Conservation (phyloP, 495 filamentous ascomycete genomes). For the Friedmanniomyces endolithicus region DNA sequence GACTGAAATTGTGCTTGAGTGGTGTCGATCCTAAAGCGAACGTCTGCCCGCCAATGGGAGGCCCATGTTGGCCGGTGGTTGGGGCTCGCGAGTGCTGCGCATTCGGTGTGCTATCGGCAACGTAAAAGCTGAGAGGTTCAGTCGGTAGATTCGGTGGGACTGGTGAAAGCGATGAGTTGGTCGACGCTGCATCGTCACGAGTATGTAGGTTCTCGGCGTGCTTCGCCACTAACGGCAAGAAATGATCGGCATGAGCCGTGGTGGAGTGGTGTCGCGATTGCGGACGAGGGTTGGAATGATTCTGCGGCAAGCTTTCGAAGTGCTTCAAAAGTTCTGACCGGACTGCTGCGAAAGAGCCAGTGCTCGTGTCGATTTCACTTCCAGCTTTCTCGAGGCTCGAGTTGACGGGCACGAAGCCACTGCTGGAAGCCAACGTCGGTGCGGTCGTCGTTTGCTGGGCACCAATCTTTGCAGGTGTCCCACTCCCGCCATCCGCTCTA, state of each 20-base stretch:
- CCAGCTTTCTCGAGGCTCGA: background rate
- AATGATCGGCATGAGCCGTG: background rate
- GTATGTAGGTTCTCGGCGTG: background rate
- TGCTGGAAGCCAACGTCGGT: slow-evolving; percentile 14
- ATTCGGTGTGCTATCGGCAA: background rate
- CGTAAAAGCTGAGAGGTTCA: slow-evolving; percentile 15
- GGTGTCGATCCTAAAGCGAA: background rate
- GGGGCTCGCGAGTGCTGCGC: background rate
- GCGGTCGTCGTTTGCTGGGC: slow-evolving; percentile 25
- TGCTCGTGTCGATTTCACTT: background rate
- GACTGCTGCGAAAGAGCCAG: slow-evolving; percentile 10
- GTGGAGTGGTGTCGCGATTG: slow-evolving; percentile 13
- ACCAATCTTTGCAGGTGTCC: slow-evolving; percentile 20
- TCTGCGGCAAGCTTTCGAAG: slow-evolving; percentile 20
- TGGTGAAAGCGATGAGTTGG: slow-evolving; percentile 15
- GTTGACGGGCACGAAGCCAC: slow-evolving; percentile 52
- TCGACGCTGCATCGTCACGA: background rate
- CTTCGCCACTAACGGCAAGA: background rate
- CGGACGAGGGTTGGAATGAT: slow-evolving; percentile 7
- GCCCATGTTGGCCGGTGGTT: background rate
- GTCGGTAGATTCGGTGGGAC: slow-evolving; percentile 6
- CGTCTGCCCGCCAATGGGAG: background rate
- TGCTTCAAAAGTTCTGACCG: slow-evolving; percentile 12
- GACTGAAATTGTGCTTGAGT: slow-evolving; percentile 19
- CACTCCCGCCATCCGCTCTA: slow-evolving; percentile 21